Base-by-base conservation (phyloP, 441 rosid genomes). In the Omphalea diandra region DNA sequence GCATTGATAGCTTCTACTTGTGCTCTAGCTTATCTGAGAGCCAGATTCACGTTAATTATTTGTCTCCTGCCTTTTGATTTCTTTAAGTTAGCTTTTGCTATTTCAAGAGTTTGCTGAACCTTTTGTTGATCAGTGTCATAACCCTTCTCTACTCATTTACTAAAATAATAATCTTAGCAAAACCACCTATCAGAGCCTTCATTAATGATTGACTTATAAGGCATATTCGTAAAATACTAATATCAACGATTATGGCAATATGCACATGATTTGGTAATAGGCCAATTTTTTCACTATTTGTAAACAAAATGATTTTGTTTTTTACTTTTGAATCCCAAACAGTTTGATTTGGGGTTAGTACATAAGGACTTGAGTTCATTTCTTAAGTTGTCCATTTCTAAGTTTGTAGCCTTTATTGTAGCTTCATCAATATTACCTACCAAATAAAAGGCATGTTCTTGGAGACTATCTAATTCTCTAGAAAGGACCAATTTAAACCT, bases 11-110 rank as follows among this genome's bases (percentile, higher is more conserved):
- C 46, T 17, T 43, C 46, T 43, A 43, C 17, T 3, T 3, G 46
- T 43, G 46, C 36, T 7, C 40, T 43, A 57, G 3, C 71, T 73
- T 26, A 0, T 57, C 14, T 58, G 2, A 58, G 33, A 38, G 46
- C 46, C 29, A 73, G 36, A 38, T 67, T 67, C 59, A 46, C 55
- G 54, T 60, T 62, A 49, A 67, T 73, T 50, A 18, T 52, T 59
- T 55, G 24, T 65, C 76, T 58, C 61, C 36, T 46, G 14, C 70
- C 55, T 56, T 55, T 27, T 15, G n/a, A 49, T 46, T 64, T 46
- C 40, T 20, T 44, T 18, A 56, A 54, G 54, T 49, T 49, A 49
- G 54, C 54, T 49, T 49, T 7, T 35, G 7, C 38, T 35, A 35
- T 7, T 35, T 35, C 4, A 35, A 35, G 38, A 35, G 38, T 35